Conservation (phyloP, 371 early-diverging fungal species). For the Fennellomyces sp. region DNA sequence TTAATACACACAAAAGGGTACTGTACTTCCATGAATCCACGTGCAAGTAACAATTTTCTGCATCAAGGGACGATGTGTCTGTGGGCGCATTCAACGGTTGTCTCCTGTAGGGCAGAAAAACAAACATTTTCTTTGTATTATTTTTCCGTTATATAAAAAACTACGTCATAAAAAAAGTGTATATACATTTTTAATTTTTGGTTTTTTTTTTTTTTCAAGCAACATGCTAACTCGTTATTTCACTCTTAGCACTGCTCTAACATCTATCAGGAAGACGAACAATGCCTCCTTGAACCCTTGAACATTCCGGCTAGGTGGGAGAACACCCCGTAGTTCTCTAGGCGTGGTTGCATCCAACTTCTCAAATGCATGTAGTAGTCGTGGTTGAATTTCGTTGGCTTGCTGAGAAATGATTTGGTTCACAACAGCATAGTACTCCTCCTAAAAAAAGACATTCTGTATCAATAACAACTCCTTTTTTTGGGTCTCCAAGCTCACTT, state of each 20-base stretch:
- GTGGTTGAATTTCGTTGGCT: conserved; percentile 46
- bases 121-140: too few species aligned
- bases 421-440: conserved; percentile 34
- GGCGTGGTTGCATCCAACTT: conserved; percentile 46
- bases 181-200: too few species aligned
- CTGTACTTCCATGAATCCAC: too few species aligned
- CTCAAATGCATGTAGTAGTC: conserved; percentile 52
- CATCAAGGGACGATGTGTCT: too few species aligned
- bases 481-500: conserved; percentile 12
- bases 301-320: conserved; percentile 25
- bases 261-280: conserved; percentile 64
- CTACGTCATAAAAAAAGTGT: too few species aligned
- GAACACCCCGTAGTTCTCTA: conserved; percentile 14
- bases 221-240: neutral
- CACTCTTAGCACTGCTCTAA: conserved; percentile 9
- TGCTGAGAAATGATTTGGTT: conserved; percentile 60
- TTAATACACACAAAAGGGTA: neutral
- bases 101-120: too few species aligned
- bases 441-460: too few species aligned
- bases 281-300: conserved; percentile 53
- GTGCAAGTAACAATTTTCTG: too few species aligned
- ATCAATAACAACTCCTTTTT: neutral
- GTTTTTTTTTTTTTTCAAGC: too few species aligned
- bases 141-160: too few species aligned
- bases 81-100: too few species aligned